Percentiles rank a stretch among this genome's conserved stretches.
Conservation (phyloP, 1,284 basidiomycete species). For the Dichomitus squalens region DNA sequence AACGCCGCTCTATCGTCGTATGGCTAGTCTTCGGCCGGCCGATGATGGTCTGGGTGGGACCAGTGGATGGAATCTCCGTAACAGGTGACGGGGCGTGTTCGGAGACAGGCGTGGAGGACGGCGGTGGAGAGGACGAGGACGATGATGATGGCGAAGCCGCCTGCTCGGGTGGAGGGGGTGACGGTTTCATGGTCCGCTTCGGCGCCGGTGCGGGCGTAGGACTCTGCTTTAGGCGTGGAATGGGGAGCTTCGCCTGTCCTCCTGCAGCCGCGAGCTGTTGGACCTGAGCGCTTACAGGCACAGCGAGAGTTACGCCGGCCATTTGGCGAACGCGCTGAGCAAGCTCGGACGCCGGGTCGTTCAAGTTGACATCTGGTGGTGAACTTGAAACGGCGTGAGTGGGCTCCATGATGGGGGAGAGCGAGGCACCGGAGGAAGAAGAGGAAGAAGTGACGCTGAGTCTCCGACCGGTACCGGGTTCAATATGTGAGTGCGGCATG, state of each 20-base stretch:
- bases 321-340: conserved; percentile 60
- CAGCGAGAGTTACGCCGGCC: conserved; percentile 64
- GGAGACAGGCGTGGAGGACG: conserved; percentile 32
- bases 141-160: conserved; percentile 27
- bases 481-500: conserved; percentile 19
- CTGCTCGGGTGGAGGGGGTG: conserved; percentile 19
- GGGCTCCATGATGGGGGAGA: conserved; percentile 48
- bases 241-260: conserved; percentile 36
- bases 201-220: conserved; percentile 19
- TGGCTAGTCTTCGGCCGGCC: conserved; percentile 83
- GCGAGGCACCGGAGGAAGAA: conserved; percentile 52
- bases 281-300: conserved; percentile 45
- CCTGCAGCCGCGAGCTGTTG: conserved; percentile 36
- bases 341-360: conserved; percentile 52
- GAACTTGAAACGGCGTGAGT: conserved; percentile 25
- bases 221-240: conserved; percentile 36
- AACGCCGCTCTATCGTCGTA: conserved; percentile 89
- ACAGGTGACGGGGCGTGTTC: conserved; percentile 27
- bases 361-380: conserved; percentile 28
- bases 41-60: conserved; percentile 30
- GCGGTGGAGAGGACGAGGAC: conserved; percentile 36
- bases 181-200: conserved; percentile 30
- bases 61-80: conserved; percentile 16
- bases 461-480: conserved; percentile 35
- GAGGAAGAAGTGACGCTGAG: conserved; percentile 49